Base-by-base conservation (phyloP, 495 filamentous ascomycete genomes). In the Hypoxylon fuscum region DNA sequence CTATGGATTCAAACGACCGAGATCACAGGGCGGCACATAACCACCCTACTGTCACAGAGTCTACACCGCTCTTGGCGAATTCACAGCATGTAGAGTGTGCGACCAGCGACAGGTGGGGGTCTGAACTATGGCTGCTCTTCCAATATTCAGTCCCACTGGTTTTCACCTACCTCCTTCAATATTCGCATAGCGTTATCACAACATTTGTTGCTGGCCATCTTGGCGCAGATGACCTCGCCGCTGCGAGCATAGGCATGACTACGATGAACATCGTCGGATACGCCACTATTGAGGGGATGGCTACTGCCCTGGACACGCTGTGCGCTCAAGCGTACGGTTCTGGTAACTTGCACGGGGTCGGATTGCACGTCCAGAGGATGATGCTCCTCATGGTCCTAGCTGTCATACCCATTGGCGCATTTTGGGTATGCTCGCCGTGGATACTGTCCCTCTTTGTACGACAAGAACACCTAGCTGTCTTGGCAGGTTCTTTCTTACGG, bases 251-350 rank as follows among this genome's bases (percentile, higher is more conserved):
- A 22, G 67, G 62, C 27, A 68, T 74, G 60, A 72, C 72, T 5
- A 69, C 71, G 3, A 71, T 71, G 29, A 89, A 84, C 57, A 92
- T 92, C 65, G 86, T 89, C 9, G 89, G 89, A 4, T 90, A 87
- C 69, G 86, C 88, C 14, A 78, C 88, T 10, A 90, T 87, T 69
- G 86, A 90, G 62, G 89, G 89, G 11, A 77, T 92, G 46, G 83
- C 88, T 7, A 92, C 89, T 8, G 86, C 84, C 56, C 77, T 92
- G 20, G 89, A 92, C 68, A 92, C 89, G 0, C 80, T 92, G 7
- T 92, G 89, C 66, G 83, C 89, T 0, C 89, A 92, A 71, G 88
- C 89, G 0, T 92, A 90, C 68, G 89, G 89, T 22, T 88, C 88
- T 10, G 89, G 89, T 1, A 83, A 79, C 59, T 88, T 81, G 57